Evolutionary conservation across 2,329 filamentous ascomycete genomes (phyloP), one percentile per base, ranked within the genome.

Genomic region (Sodiomyces alkalinus): DNA sequence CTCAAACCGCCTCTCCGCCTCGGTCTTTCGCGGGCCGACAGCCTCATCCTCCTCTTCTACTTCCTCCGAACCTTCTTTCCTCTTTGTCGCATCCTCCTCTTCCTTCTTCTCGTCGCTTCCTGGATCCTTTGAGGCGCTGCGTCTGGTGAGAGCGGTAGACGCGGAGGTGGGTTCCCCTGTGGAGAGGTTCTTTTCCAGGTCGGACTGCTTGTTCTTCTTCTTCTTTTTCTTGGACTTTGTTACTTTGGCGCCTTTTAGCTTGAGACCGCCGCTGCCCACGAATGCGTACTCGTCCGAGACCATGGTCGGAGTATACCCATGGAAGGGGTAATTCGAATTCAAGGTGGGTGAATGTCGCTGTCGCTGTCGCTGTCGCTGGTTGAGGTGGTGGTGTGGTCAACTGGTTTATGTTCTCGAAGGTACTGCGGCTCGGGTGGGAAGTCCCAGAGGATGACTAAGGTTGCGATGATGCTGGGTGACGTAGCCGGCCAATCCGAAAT

Each of bases 1-100:
- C 40, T 92, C 82, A 44, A 90, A 72, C 24, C 74, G 66, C 40
- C 66, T 63, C 57, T 98, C 83, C 2, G 86, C 73, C 37, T 92
- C 83, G 0, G 87, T 96, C 62, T 92, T 93, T 35, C 48, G 51
- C 30, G 47, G 42, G 31, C 36, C 43, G n/a, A 36, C 38, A 39
- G 22, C 38, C 10, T 45, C 45, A n/a, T n/a, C n/a, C 0, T 46
- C 44, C 2, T 49, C 43, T 0, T 49, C 46, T 11, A 52, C 50
- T 6, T 50, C 45, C 9, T 49, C 47, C n/a, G 44, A 37, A 12
- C 40, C 43, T 40, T 41, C 40, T 33, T 45, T 38, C 17, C 37
- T 40, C 27, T 46, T 47, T 26, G 43, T 39, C 10, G 31, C 41
- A 27, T 35, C 41, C 14, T 29, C 41, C 39, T 30, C 37, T 31